A percentile compares a stretch with the other conserved stretches of the same genome.
Conservation (phyloP, 345 rosid species). For the Conringia planisiliqua region DNA sequence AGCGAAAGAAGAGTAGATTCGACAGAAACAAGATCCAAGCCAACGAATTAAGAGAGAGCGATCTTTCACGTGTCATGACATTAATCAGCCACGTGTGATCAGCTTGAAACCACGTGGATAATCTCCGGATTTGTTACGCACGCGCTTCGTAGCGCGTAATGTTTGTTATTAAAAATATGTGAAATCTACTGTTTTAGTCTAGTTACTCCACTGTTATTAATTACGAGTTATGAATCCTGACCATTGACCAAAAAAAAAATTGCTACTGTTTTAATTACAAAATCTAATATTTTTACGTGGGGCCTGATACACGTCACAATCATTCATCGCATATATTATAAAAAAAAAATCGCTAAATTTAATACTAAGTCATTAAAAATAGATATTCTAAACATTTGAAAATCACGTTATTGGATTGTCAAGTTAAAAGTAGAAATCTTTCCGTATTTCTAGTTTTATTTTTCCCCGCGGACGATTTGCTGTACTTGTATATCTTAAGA, state of each 20-base stretch:
- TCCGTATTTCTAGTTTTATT: neutral
- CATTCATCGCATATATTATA: neutral
- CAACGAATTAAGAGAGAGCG: conserved; percentile 22
- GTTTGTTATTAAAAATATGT: neutral
- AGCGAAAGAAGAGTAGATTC: neutral
- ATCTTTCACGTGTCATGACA: neutral
- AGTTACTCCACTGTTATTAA: conserved; percentile 23
- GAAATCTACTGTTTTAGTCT: neutral
- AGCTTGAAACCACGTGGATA: conserved; percentile 4
- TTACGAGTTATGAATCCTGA: conserved; percentile 24
- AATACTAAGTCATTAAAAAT: neutral
- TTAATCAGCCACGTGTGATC: conserved; percentile 26
- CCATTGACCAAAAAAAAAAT: conserved; percentile 25
- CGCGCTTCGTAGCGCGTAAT: conserved; percentile 39
- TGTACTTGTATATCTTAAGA: conserved; percentile 1
- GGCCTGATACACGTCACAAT: conserved; percentile 6
- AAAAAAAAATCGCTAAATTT: neutral
- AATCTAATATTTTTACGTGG: conserved; percentile 18
- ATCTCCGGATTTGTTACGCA: neutral
- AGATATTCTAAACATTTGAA: neutral
- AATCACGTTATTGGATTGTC: conserved; percentile 1
- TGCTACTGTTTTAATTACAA: conserved; percentile 16
- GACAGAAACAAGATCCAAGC: conserved; percentile 47
- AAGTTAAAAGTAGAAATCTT: conserved; percentile 2
- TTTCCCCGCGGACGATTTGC: conserved; percentile 9